phyloP scores from a whole-genome alignment of 2,329 filamentous ascomycete species.

The Aureobasidium sp. region DNA sequence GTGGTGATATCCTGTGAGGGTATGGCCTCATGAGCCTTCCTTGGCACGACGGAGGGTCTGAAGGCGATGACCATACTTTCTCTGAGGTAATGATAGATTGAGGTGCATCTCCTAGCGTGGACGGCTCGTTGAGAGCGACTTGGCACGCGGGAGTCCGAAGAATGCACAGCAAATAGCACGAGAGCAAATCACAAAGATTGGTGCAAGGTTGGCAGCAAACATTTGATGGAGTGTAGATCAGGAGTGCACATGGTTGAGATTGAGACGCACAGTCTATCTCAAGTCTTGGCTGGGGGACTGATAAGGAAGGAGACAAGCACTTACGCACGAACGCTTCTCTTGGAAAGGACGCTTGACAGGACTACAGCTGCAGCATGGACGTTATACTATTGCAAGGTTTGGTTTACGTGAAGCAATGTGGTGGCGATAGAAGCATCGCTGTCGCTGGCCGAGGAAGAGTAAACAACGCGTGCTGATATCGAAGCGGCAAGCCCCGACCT shows the following conservation, averaged over 20 bases:
- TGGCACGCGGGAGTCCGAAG: neutral
- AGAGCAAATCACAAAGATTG: neutral
- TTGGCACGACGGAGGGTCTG: neutral
- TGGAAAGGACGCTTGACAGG: neutral
- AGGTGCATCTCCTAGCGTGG: constrained; percentile 2
- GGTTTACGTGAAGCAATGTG: neutral
- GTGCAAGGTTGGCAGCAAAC: neutral
- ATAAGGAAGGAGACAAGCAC: constrained; percentile 11
- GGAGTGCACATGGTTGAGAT: constrained; percentile 6
- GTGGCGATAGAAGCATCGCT: neutral
- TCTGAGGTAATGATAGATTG: neutral
- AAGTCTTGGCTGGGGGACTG: constrained; percentile 2
- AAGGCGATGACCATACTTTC: neutral
- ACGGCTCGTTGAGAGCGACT: neutral
- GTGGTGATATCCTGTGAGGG: neutral
- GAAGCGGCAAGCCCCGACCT: neutral
- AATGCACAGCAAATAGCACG: neutral
- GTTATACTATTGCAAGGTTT: neutral
- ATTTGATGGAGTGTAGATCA: constrained; percentile 8
- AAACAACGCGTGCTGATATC: neutral
- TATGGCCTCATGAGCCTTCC: neutral
- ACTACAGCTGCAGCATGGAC: neutral
- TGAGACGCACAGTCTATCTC: constrained; percentile 7
- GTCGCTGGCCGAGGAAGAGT: neutral
- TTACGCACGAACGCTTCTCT: constrained; percentile 4